Evolutionary conservation across 2,329 filamentous ascomycete species (phyloP), one percentile per base, ranked within the genome.

Genomic region (Paecilomyces sp.): DNA sequence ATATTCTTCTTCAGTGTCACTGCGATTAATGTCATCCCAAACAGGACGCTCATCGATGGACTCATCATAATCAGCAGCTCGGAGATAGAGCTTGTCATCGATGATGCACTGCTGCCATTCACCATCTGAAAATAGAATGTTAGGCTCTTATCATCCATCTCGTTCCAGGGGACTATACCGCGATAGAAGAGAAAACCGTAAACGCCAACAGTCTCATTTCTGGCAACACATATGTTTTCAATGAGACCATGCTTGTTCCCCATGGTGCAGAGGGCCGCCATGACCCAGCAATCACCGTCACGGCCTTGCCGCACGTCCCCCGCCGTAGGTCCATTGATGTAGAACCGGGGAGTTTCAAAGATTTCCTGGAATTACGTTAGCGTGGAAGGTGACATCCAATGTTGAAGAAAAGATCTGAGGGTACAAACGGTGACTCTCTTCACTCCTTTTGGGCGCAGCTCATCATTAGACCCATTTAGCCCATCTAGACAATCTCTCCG

Each of bases 41-140:
- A 91, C 80, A 58, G 89, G 83, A 47, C 90, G 85, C 69, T 92
- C 88, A 71, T 89, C 83, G 56, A 89, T 87, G 0, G 86, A 88
- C 34, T 90, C 89, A 64, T 95, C 90, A 78, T 91, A 95, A 69
- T 89, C 88, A 3, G 90, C 88, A 1, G 89, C 90, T 61, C 88
- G 90, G 18, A 96, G 83, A 71, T 90, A 95, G 2, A 96, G 81
- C 75, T 95, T 95, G 74, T 96, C 92, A 69, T 96, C 92, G 61
- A 96, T 86, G 62, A 96, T 92, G 60, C 90, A 92, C 66, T 92
- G 91, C 59, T 93, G 89, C 92, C 91, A 96, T 74, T 94, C 90
- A 57, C 91, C 91, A 66, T 93, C 90, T 84, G 55, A 56, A 5
- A 47, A 18, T 47, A 18, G 6, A 22, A 47, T 47, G 41, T 56